phyloP scores from a whole-genome alignment of 2,329 filamentous ascomycete species.

The Trichoderma atroviride region DNA sequence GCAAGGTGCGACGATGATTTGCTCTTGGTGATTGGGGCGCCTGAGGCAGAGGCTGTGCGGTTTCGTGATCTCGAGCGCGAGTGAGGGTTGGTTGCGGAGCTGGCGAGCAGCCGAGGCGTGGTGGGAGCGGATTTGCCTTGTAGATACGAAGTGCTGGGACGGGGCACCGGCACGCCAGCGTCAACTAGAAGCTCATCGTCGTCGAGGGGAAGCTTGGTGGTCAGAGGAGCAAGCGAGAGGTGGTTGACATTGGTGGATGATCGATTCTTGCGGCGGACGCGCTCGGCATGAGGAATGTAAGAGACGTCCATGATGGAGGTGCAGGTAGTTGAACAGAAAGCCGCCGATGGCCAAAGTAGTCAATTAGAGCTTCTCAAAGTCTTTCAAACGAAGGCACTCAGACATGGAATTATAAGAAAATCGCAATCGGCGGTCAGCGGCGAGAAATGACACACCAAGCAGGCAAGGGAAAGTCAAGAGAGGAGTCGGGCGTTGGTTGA shows the following conservation, averaged over 20 bases:
- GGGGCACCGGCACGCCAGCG: conserved; percentile 38
- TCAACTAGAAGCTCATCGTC: conserved; percentile 54
- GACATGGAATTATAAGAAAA: background rate
- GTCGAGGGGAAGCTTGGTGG: conserved; percentile 60
- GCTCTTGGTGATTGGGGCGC: conserved; percentile 56
- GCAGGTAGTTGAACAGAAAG: background rate
- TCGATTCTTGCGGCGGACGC: conserved; percentile 59
- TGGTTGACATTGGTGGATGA: conserved; percentile 62
- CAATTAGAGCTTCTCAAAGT: background rate
- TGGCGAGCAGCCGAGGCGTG: conserved; percentile 64
- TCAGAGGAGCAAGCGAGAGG: conserved; percentile 65
- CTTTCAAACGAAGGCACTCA: background rate
- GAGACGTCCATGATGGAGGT: conserved; percentile 55
- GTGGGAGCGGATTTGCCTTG: conserved; percentile 65
- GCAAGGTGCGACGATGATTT: conserved; percentile 63
- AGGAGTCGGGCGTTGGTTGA: conserved; percentile 1
- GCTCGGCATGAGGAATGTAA: conserved; percentile 62
- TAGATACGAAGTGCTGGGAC: conserved; percentile 53
- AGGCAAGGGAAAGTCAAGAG: background rate
- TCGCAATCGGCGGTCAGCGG: background rate
- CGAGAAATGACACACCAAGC: background rate
- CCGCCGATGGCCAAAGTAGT: background rate
- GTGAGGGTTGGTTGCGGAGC: conserved; percentile 52
- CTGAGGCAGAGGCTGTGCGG: conserved; percentile 44
- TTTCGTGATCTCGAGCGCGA: conserved; percentile 51